Conservation (phyloP, 192 early-diverging fungal species). For the Coemansia sp. region DNA sequence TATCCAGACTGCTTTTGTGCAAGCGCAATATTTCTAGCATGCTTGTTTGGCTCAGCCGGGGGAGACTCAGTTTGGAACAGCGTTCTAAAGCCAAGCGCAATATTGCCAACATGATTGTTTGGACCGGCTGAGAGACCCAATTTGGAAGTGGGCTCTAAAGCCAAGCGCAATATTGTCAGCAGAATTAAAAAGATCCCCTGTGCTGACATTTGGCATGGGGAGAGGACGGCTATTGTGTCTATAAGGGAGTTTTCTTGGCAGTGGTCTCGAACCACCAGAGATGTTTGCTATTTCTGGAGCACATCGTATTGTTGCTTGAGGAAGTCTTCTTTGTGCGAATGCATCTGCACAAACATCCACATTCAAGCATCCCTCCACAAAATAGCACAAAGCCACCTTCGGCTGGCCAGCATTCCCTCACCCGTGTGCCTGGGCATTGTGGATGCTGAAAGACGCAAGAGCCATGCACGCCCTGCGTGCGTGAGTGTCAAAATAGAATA, state of each 20-base stretch:
- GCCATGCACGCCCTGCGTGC: conserved; percentile 1
- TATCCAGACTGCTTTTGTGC: too few species aligned
- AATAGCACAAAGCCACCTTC: not conserved
- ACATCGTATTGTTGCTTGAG: not conserved
- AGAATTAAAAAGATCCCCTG: not conserved
- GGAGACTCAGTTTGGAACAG: too few species aligned
- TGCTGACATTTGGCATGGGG: not conserved
- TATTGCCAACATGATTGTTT: not conserved
- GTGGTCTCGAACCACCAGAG: not conserved
- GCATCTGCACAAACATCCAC: not conserved
- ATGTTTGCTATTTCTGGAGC: not conserved
- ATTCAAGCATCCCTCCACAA: not conserved
- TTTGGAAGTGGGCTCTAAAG: not conserved
- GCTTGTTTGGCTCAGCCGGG: too few species aligned
- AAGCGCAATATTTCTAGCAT: not conserved
- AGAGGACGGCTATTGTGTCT: not conserved
- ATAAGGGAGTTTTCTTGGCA: not conserved
- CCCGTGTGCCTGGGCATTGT: not conserved
- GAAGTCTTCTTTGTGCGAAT: not conserved
- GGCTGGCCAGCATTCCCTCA: not conserved
- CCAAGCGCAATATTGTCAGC: not conserved
- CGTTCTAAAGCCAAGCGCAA: not conserved
- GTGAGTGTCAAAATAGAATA: not conserved
- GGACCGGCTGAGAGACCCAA: too few species aligned
- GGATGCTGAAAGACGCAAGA: conserved; percentile 3